Evolutionary conservation across 345 rosid genomes (phyloP).

Genomic region (Adansonia digitata): DNA sequence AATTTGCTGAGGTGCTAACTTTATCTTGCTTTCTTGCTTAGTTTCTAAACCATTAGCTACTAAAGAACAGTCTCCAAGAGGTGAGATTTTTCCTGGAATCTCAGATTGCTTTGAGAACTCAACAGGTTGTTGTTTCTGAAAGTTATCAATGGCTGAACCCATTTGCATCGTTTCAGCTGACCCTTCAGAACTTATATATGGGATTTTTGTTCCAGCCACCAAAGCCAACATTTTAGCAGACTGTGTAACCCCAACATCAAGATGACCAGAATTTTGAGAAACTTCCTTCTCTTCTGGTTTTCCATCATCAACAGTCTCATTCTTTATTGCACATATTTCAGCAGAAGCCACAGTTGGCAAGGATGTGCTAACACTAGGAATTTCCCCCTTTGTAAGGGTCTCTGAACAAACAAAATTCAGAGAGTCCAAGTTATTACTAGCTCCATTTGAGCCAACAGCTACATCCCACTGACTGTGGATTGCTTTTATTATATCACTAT

Average conservation of each 20-base stretch:
- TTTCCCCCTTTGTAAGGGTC: conserved; percentile 24
- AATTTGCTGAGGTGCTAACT: conserved; percentile 25
- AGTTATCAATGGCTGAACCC: conserved; percentile 35
- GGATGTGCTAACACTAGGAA: conserved; percentile 23
- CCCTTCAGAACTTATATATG: conserved; percentile 49
- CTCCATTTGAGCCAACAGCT: conserved; percentile 32
- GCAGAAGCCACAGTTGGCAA: conserved; percentile 22
- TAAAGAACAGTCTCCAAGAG: conserved; percentile 23
- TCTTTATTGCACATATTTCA: conserved; percentile 18
- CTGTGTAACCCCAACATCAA: conserved; percentile 22
- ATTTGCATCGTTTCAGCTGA: conserved; percentile 54
- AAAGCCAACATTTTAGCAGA: conserved; percentile 30
- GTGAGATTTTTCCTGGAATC: conserved; percentile 16
- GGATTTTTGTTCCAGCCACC: conserved; percentile 31
- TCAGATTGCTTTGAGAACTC: conserved; percentile 28
- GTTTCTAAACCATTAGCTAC: conserved; percentile 33
- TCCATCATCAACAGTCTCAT: conserved; percentile 29
- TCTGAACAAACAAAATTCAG: conserved; percentile 29
- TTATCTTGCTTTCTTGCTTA: conserved; percentile 23
- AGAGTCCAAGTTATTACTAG: conserved; percentile 32
- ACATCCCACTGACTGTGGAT: conserved; percentile 60
- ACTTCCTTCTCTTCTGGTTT: conserved; percentile 33
- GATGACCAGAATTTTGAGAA: conserved; percentile 35
- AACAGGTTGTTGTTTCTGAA: conserved; percentile 32
- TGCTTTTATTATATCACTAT: conserved; percentile 50